phyloP scores from a whole-genome alignment of 1,139 yeast species.

The Pneumocystis murina region DNA sequence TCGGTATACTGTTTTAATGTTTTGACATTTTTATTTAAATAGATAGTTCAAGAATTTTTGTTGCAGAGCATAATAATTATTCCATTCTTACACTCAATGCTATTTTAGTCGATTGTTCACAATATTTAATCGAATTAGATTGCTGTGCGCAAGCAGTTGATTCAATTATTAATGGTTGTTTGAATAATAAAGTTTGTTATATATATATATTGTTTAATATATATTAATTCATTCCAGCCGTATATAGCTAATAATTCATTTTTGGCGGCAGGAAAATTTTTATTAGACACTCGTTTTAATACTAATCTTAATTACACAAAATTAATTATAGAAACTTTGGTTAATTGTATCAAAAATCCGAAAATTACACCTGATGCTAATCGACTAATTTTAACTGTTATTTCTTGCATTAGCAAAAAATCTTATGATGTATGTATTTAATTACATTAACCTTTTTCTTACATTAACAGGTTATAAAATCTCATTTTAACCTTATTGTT shows the following conservation, averaged over 20 bases:
- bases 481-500: conserved; percentile 43
- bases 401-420: conserved; percentile 39
- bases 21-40: conserved; percentile 4
- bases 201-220: not conserved
- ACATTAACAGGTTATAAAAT: conserved; percentile 29
- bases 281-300: conserved; percentile 20
- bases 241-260: conserved; percentile 60
- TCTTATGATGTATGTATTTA: conserved; percentile 29
- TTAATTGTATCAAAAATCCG: not conserved
- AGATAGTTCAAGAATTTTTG: not conserved
- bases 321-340: conserved; percentile 7
- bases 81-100: conserved; percentile 64
- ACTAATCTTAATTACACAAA: conserved; percentile 17
- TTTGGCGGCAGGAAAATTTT: conserved; percentile 68
- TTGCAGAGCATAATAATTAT: conserved; percentile 35
- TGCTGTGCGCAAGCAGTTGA: not conserved
- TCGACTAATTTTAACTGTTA: not conserved
- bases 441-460: not conserved
- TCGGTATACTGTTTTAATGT: conserved; percentile 41
- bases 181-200: not conserved
- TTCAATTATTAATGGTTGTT: not conserved
- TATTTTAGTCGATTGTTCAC: conserved; percentile 26
- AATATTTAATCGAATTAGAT: not conserved
- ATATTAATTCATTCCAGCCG: not conserved
- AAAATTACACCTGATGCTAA: not conserved